Base-by-base conservation (phyloP, 192 early-diverging fungal genomes). In the Backusella tuberculispora region DNA sequence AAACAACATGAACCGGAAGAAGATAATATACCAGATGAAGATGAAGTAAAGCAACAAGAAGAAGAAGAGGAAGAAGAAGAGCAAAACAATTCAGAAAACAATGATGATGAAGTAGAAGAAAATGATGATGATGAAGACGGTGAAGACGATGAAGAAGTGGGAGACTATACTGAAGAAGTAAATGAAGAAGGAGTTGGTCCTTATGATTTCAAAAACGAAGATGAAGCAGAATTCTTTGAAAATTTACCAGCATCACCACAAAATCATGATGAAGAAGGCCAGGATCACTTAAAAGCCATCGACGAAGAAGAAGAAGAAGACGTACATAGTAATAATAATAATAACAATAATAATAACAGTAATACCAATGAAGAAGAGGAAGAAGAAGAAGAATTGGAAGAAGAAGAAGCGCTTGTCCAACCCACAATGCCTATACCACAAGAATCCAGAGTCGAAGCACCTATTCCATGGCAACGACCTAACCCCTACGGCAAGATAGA, bases 11-110 rank as follows among this genome's bases (percentile, higher is more conserved):
- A 34, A 38, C 17, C 38, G n/a, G 64, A 66, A 15, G 29, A 66
- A 34, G 34, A 38, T 15, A 66, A 40, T 66, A 66, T 66, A 38
- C 34, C 53, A 37, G 60, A 76, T 48, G 69, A 47, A 10, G 69
- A 71, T 46, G 40, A 29, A 37, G 43, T 37, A 14, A 34, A 64
- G 4, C 53, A 50, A 24, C 38, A 45, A 5, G 15, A 17, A 9
- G 47, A 71, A 44, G 69, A 76, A 48, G 56, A 40, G 14, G 46
- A 78, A 24, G 63, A 56, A 60, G 71, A 71, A 4, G 7, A 72
- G 40, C 53, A 43, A 38, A 41, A 65, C 46, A 60, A 66, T 67
- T 12, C 42, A 34, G 60, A 44, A 15, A 40, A 70, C 14, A 70
- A 63, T 43, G 69, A 63, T 5, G 65, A 43, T 12, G 21, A 12